Percentiles rank a stretch among this genome's conserved stretches.
These are phyloP conservation scores for Asterella californica DNA, from an alignment of 225 moss, liverwort and hornwort genomes.

Conservation along the genomic window DNA sequence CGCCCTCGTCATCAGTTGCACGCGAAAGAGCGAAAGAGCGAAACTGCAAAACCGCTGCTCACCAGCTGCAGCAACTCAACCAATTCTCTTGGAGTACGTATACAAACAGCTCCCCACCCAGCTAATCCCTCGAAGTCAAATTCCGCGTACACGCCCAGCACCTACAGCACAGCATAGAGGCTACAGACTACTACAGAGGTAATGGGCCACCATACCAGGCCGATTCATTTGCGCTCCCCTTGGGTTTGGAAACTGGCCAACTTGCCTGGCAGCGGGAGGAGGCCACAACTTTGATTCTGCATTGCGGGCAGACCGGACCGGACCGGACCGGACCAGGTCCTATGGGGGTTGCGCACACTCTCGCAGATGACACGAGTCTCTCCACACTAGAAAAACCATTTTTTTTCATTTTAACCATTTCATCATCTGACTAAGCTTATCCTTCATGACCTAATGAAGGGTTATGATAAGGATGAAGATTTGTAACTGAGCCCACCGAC, in stretches of 20 bases:
- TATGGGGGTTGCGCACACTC: not conserved
- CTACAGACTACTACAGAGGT: too few relatives aligned
- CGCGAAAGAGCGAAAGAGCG: not conserved
- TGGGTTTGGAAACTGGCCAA: not conserved
- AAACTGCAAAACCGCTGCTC: not conserved
- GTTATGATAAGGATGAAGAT: not conserved
- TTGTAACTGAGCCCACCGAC: not conserved
- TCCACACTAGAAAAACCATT: not conserved
- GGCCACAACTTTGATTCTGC: not conserved
- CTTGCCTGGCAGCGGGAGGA: not conserved
- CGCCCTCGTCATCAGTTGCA: not conserved
- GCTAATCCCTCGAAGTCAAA: too few relatives aligned
- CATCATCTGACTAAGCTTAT: not conserved
- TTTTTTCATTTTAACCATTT: not conserved
- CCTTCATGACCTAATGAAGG: not conserved
- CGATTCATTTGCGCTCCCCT: not conserved
- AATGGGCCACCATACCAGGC: not conserved
- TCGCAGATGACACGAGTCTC: not conserved
- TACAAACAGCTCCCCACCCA: too few relatives aligned
- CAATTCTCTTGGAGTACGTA: too few relatives aligned
- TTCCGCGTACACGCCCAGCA: too few relatives aligned
- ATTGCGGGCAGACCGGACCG: not conserved
- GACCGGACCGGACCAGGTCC: too few relatives aligned
- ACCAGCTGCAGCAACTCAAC: not conserved
- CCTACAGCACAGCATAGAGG: too few relatives aligned